These are phyloP conservation scores for Septoria linicola DNA, from an alignment of 2,329 filamentous ascomycete genomes.

Conservation along the genomic window DNA sequence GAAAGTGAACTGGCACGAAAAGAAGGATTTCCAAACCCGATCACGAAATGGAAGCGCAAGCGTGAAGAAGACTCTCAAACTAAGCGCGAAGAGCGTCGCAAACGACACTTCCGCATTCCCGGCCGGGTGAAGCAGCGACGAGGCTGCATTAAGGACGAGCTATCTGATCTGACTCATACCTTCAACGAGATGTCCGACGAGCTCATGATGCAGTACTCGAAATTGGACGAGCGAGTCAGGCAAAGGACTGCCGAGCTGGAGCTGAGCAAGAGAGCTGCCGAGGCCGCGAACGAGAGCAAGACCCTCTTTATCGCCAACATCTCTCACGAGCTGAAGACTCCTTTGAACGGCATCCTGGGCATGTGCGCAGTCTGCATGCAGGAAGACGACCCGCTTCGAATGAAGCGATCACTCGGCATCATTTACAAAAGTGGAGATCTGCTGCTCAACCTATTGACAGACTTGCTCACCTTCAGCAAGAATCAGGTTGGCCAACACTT, in stretches of 20 bases:
- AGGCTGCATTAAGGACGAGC: slow-evolving; percentile 76
- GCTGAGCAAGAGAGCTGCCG: slow-evolving; percentile 84
- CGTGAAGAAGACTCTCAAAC: slow-evolving; percentile 31
- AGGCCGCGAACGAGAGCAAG: slow-evolving; percentile 95
- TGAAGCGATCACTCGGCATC: slow-evolving; percentile 81
- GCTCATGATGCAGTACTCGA: slow-evolving; percentile 79
- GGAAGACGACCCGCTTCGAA: slow-evolving; percentile 72
- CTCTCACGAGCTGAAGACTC: slow-evolving; percentile 82
- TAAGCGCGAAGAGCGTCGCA: slow-evolving; percentile 38
- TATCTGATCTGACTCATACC: slow-evolving; percentile 76
- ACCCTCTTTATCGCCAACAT: slow-evolving; percentile 98
- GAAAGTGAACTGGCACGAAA: slow-evolving; percentile 42
- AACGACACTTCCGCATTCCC: slow-evolving; percentile 73
- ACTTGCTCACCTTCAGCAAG: slow-evolving; percentile 89
- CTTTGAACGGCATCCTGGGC: slow-evolving; percentile 90
- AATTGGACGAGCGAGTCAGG: slow-evolving; percentile 78
- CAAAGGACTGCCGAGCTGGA: slow-evolving; percentile 82
- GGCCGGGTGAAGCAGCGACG: slow-evolving; percentile 74
- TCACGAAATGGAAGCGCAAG: slow-evolving; percentile 29
- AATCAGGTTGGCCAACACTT: slow-evolving; percentile 89
- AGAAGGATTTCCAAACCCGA: slow-evolving; percentile 44
- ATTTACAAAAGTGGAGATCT: slow-evolving; percentile 88
- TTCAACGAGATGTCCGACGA: slow-evolving; percentile 97
- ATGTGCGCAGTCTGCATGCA: slow-evolving; percentile 94
- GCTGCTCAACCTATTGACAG: slow-evolving; percentile 80